Evolutionary conservation across 176 grass and related monocot species (phyloP).

Genomic region (Olyra latifolia): DNA sequence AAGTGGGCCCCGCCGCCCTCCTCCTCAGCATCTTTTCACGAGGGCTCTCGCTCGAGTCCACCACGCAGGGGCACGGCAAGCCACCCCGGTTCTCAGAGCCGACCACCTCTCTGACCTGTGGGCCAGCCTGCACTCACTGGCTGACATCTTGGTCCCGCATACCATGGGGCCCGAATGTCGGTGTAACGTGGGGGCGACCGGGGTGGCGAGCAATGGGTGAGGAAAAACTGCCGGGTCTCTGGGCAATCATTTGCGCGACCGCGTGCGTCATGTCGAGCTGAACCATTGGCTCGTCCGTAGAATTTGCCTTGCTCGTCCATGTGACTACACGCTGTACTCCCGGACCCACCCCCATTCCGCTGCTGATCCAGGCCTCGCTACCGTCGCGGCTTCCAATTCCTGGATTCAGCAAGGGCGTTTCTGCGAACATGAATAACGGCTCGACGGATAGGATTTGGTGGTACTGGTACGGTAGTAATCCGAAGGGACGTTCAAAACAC

Average conservation of each 20-base stretch:
- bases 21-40: background rate
- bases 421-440: background rate
- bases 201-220: too few species aligned
- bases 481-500: too few species aligned
- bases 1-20: background rate
- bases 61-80: too few species aligned
- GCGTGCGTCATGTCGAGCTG: background rate
- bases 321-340: conserved; percentile 39
- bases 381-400: background rate
- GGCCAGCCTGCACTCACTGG: too few species aligned
- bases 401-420: background rate
- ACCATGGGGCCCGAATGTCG: background rate
- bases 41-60: too few species aligned
- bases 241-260: conserved; percentile 1
- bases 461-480: too few species aligned
- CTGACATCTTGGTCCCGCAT: background rate
- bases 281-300: conserved; percentile 15
- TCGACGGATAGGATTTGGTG: too few species aligned
- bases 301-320: too few species aligned
- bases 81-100: too few species aligned
- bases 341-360: conserved; percentile 15
- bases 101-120: too few species aligned
- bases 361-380: background rate
- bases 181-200: background rate
- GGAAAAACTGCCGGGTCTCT: background rate